These are phyloP conservation scores for Uronychia setigera DNA, from an alignment of 73 alveolate species.

Conservation along the genomic window DNA sequence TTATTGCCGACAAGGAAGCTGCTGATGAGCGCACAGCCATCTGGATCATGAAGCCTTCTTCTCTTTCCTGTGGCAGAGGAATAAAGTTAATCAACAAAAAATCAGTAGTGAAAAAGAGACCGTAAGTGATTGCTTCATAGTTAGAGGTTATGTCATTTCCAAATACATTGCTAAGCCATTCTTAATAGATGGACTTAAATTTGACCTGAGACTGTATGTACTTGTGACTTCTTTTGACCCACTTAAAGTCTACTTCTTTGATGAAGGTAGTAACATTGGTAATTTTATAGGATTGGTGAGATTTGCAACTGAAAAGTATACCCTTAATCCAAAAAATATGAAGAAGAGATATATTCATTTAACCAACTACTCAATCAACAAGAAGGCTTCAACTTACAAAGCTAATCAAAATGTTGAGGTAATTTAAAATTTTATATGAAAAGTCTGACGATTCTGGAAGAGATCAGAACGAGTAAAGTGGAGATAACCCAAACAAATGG, in stretches of 20 bases:
- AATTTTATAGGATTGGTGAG: slow-evolving; percentile 54
- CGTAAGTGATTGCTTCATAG: slow-evolving; percentile 13
- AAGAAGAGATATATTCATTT: slow-evolving; percentile 59
- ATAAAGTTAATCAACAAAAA: slow-evolving; percentile 39
- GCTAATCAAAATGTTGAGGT: slow-evolving; percentile 39
- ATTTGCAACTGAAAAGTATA: slow-evolving; percentile 85
- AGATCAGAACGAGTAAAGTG: slow-evolving; percentile 70
- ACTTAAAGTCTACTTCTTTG: slow-evolving; percentile 71
- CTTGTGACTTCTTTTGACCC: slow-evolving; percentile 77
- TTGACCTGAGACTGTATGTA: slow-evolving; percentile 81
- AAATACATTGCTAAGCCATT: slow-evolving; percentile 77
- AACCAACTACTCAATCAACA: slow-evolving; percentile 59
- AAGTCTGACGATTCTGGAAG: slow-evolving; percentile 52
- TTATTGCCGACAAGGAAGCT: slow-evolving; percentile 4
- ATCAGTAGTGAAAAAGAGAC: slow-evolving; percentile 51
- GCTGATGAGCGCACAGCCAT: slow-evolving; percentile 18
- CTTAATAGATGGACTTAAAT: slow-evolving; percentile 74
- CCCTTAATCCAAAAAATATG: slow-evolving; percentile 32
- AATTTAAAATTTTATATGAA: slow-evolving; percentile 23
- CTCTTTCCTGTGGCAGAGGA: slow-evolving; percentile 75
- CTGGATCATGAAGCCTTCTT: slow-evolving; percentile 73
- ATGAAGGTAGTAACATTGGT: slow-evolving; percentile 55
- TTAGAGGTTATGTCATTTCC: slow-evolving; percentile 57
- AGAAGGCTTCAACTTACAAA: slow-evolving; percentile 56
- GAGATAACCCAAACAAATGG: slow-evolving; percentile 66